phyloP scores from a whole-genome alignment of 225 moss, liverwort and hornwort genomes.

The Antitrichia curtipendula region DNA sequence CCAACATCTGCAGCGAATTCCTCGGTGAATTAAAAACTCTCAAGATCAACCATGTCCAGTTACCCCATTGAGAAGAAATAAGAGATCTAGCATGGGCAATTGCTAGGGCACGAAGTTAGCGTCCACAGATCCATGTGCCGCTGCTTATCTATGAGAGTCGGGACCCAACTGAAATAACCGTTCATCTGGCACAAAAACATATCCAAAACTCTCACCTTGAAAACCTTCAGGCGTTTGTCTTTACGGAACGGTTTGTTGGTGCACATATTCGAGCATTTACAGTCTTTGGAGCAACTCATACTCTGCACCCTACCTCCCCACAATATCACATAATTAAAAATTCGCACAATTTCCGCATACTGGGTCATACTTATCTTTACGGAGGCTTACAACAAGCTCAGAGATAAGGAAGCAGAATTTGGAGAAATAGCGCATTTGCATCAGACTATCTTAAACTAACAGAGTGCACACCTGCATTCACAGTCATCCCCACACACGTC shows the following conservation, averaged over 20 bases:
- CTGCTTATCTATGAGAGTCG: not conserved
- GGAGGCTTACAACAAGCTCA: not conserved
- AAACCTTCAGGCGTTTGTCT: constrained; percentile 65
- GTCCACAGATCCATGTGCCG: not conserved
- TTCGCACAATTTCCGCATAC: not conserved
- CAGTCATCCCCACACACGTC: constrained; percentile 68
- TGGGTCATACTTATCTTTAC: not conserved
- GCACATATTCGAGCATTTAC: constrained; percentile 54
- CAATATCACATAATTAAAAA: not conserved
- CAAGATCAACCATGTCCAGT: not conserved
- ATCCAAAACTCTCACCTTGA: constrained; percentile 33
- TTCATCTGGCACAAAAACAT: not conserved
- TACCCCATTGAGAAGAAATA: not conserved
- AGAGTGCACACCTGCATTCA: constrained; percentile 55
- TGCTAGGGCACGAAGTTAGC: not conserved
- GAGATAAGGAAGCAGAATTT: not conserved
- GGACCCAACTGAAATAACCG: not conserved
- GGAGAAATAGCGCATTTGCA: not conserved
- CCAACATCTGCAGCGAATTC: not conserved
- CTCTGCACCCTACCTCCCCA: constrained; percentile 58
- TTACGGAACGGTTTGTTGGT: constrained; percentile 71
- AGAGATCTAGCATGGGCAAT: not conserved
- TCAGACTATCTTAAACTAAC: not conserved
- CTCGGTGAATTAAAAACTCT: not conserved
- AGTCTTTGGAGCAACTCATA: constrained; percentile 84